Evolutionary conservation across 129 eudicot species (phyloP).

Genomic region (Arctium minus): DNA sequence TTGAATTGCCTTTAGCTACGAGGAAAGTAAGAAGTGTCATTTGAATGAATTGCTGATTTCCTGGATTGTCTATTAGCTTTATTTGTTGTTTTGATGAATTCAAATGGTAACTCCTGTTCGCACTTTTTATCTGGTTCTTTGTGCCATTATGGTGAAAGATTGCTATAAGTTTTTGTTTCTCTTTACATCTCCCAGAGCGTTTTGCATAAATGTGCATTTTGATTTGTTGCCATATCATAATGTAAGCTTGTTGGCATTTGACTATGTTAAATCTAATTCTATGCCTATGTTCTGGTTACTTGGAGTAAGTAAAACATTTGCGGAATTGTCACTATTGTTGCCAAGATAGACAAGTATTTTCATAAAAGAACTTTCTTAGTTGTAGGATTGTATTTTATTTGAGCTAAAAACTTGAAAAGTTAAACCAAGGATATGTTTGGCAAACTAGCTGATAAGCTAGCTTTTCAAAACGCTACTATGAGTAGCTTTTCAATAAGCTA

Average conservation of each 20-base stretch:
- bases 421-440: background rate
- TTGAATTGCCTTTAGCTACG: background rate
- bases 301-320: background rate
- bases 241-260: background rate
- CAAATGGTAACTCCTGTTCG: background rate
- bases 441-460: too few relatives aligned
- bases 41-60: background rate
- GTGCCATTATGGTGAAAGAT: background rate
- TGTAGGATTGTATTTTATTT: background rate
- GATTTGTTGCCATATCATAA: background rate
- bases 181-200: background rate
- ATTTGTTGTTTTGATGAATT: background rate
- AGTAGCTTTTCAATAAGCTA: too few relatives aligned
- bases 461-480: too few relatives aligned
- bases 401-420: background rate
- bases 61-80: background rate
- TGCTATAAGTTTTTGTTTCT: background rate
- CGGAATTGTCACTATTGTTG: background rate
- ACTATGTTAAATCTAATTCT: background rate
- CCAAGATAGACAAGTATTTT: conserved; percentile 3
- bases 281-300: background rate
- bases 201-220: conserved; percentile 2
- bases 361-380: background rate
- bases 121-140: background rate
- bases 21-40: background rate